Conservation (phyloP, 2,329 filamentous ascomycete species). For the Ophiocordyceps unilateralis region DNA sequence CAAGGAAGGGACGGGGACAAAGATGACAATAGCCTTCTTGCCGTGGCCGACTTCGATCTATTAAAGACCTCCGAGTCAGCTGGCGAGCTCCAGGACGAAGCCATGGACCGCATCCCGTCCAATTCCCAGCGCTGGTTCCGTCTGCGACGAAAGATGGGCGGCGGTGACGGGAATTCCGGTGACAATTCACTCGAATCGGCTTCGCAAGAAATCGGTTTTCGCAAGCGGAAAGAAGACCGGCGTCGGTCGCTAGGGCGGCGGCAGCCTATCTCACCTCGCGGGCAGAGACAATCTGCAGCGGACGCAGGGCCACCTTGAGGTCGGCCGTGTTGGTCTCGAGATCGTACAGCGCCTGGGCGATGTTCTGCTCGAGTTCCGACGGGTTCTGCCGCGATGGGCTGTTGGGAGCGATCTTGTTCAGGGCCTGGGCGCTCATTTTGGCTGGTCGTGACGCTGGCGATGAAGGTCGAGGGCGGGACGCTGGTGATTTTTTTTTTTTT, state of each 20-base stretch:
- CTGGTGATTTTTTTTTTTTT: neutral
- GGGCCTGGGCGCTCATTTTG: slow-evolving; percentile 50
- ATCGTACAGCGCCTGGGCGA: slow-evolving; percentile 94
- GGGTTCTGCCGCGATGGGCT: slow-evolving; percentile 92
- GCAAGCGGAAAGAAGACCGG: too few species aligned
- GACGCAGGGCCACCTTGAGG: slow-evolving; percentile 88
- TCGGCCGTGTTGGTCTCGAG: slow-evolving; percentile 99
- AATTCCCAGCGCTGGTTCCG: slow-evolving; percentile 30
- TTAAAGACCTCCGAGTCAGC: slow-evolving; percentile 45
- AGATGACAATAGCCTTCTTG: slow-evolving; percentile 99
- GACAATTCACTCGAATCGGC: slow-evolving; percentile 9
- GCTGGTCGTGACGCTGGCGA: slow-evolving; percentile 19
- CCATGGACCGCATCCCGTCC: slow-evolving; percentile 63
- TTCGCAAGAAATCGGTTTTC: too few species aligned
- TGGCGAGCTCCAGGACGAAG: slow-evolving; percentile 55
- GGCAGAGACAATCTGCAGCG: slow-evolving; percentile 96
- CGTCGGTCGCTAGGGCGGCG: neutral
- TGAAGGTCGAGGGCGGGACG: neutral
- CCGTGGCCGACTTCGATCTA: slow-evolving; percentile 99
- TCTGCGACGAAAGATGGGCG: neutral
- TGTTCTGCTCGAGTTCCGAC: slow-evolving; percentile 92
- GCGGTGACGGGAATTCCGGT: neutral
- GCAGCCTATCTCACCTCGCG: slow-evolving; percentile 66
- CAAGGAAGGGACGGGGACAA: slow-evolving; percentile 99
- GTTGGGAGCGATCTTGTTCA: slow-evolving; percentile 98